Evolutionary conservation across 192 early-diverging fungal genomes (phyloP).

Genomic region (Geranomyces variabilis): DNA sequence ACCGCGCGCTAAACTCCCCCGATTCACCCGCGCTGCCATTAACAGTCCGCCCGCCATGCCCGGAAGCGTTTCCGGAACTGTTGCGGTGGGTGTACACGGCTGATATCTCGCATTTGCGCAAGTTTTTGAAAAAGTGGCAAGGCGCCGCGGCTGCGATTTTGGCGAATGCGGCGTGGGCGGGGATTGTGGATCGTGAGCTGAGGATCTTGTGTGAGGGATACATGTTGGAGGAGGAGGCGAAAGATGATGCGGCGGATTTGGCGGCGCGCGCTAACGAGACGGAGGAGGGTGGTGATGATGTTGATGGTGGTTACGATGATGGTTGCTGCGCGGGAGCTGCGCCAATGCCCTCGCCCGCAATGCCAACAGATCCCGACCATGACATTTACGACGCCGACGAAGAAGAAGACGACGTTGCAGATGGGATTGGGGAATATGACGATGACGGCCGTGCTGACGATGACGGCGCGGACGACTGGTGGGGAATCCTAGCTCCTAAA

Average conservation of each 20-base stretch:
- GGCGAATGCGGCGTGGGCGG: conserved; percentile 11
- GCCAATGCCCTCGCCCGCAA: too few species aligned
- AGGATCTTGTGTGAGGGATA: not conserved
- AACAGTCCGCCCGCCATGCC: conserved; percentile 5
- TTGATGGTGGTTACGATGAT: too few species aligned
- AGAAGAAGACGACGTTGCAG: too few species aligned
- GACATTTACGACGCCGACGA: too few species aligned
- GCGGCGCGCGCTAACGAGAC: not conserved
- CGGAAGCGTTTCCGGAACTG: conserved; percentile 10
- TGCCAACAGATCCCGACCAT: too few species aligned
- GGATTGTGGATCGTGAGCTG: not conserved
- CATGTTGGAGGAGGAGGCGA: not conserved
- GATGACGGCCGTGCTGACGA: too few species aligned
- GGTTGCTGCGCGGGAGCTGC: too few species aligned
- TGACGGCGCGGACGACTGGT: too few species aligned
- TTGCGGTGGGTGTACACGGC: conserved; percentile 9
- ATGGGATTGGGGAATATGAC: too few species aligned
- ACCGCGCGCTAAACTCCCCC: not conserved
- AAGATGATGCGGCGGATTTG: conserved; percentile 1
- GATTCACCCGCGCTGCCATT: not conserved
- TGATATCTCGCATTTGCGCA: not conserved
- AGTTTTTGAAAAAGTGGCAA: not conserved
- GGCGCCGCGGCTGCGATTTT: not conserved
- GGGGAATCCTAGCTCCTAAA: too few species aligned
- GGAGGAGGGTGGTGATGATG: not conserved